These are phyloP conservation scores for Limnanthes douglasii DNA, from an alignment of 345 rosid genomes.

Conservation along the genomic window DNA sequence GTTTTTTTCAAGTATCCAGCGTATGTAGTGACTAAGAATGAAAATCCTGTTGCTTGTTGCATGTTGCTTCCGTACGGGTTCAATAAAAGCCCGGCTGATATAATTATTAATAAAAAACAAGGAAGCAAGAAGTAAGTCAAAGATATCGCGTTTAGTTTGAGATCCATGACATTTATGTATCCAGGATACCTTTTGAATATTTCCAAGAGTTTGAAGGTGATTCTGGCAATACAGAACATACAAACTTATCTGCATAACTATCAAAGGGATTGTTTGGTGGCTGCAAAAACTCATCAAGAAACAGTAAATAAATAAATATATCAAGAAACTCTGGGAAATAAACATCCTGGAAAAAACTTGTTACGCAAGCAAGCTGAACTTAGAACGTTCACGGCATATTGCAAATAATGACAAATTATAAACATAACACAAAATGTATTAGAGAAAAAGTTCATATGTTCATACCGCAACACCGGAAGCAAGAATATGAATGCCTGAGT, in stretches of 20 bases:
- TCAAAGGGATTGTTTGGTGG: constrained; percentile 68
- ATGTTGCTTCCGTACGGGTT: constrained; percentile 34
- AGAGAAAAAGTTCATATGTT: too few species aligned
- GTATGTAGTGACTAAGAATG: constrained; percentile 35
- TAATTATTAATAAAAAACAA: neutral
- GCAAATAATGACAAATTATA: neutral
- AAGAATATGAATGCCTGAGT: constrained; percentile 63
- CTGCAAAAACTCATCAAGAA: constrained; percentile 56
- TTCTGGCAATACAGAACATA: constrained; percentile 79
- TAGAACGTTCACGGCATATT: neutral
- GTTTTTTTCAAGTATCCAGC: constrained; percentile 33
- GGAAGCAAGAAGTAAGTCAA: neutral
- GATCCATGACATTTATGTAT: neutral
- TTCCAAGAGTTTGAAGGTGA: constrained; percentile 60
- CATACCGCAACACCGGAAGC: constrained; percentile 60
- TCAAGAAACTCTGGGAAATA: neutral
- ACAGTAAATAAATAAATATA: constrained; percentile 14
- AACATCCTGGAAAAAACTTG: neutral
- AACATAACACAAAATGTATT: too few species aligned
- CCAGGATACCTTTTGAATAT: constrained; percentile 22
- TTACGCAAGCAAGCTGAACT: neutral
- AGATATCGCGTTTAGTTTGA: neutral
- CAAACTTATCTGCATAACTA: constrained; percentile 80
- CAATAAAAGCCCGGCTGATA: constrained; percentile 49
- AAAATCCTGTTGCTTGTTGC: constrained; percentile 45